Evolutionary conservation across 768 basidiomycete species (phyloP), one percentile per base, ranked within the genome.

Genomic region (Rhizopogon vesiculosus): DNA sequence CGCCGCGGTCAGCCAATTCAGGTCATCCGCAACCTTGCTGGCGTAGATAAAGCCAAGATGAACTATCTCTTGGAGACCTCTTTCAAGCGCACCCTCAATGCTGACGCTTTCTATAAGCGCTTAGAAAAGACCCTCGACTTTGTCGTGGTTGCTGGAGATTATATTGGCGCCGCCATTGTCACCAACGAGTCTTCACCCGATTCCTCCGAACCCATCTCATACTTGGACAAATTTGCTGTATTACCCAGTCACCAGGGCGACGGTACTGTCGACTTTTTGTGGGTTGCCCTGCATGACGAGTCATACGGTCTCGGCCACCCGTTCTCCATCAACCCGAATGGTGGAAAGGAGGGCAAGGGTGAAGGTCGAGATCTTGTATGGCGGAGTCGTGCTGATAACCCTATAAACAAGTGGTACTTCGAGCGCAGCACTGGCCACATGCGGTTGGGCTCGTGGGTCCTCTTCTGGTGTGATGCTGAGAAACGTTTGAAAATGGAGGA

Each of bases 401-500:
- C 94, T 0, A 85, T 98, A 55, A 99, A 99, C 74, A 96, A 94
- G 73, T 99, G 97, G 97, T 99, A 99, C 73, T 98, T 93, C 61
- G 97, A 99, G 66, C 85, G 97, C 35, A 91, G 89, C 67, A 89
- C 87, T 18, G 97, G 97, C 18, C 95, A 98, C 73, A 59, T 93
- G 40, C 81, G 91, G 59, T 81, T 88, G 77, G 89, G 87, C 10
- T 76, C 84, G 25, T 99, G 96, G 92, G 85, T 93, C 44, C 70
- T 99, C 63, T 99, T 99, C 71, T 99, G 97, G 97, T 97, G 95
- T 70, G 97, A 99, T 73, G 93, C 88, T 1, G 96, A 98, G 75
- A 91, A 87, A 72, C 78, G 87, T 51, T 72, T 95, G 28, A 85
- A 81, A 69, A 80, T 79, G 18, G 85, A 87, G 64, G 82, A 85